These are phyloP conservation scores for Emergomyces pasteurianus DNA, from an alignment of 2,329 filamentous ascomycete species.

Conservation along the genomic window DNA sequence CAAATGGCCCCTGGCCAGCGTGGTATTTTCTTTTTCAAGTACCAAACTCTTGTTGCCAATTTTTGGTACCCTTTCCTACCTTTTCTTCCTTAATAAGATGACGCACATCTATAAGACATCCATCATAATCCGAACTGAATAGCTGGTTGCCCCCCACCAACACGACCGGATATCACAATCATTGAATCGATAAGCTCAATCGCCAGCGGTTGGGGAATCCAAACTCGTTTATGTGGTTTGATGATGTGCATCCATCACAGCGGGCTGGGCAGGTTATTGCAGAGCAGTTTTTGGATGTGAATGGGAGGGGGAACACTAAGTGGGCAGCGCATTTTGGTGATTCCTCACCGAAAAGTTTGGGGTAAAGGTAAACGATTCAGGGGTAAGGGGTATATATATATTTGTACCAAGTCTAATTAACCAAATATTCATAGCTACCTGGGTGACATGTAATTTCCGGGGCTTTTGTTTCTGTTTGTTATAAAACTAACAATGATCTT, in stretches of 20 bases:
- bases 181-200: conserved; percentile 37
- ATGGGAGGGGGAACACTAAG: conserved; percentile 35
- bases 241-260: conserved; percentile 60
- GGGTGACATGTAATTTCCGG: no score
- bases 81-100: conserved; percentile 28
- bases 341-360: no score
- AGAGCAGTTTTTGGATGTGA: conserved; percentile 43
- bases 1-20: no score
- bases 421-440: no score
- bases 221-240: conserved; percentile 60
- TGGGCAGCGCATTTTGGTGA: conserved; percentile 17
- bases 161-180: conserved; percentile 45
- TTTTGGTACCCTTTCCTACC: no score
- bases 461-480: no score
- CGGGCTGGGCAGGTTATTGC: conserved; percentile 49
- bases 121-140: no score
- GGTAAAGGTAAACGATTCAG: not conserved
- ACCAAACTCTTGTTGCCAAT: not conserved
- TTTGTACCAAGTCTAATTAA: no score
- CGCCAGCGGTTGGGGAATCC: conserved; percentile 34
- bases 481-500: no score
- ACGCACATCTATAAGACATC: conserved; percentile 53
- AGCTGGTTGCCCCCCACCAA: conserved; percentile 52
- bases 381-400: not conserved
- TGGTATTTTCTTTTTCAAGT: conserved; percentile 1